Conservation (phyloP, 768 basidiomycete genomes). For the Postia placenta region DNA sequence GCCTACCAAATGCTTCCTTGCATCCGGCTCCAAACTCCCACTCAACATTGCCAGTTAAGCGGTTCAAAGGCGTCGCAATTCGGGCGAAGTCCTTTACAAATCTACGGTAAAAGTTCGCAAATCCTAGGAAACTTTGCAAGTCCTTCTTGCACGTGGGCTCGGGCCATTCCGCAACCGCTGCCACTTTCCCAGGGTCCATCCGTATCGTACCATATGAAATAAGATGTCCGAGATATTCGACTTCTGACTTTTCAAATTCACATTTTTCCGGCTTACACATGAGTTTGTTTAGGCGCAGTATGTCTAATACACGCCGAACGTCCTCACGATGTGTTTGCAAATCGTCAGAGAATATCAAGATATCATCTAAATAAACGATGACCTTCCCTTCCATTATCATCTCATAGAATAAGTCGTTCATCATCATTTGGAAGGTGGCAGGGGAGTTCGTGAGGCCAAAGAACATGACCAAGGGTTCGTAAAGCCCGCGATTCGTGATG, state of each 20-base stretch:
- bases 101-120: constrained; percentile 25
- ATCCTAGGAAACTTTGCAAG: constrained; percentile 25
- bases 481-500: constrained; percentile 11
- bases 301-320: constrained; percentile 13
- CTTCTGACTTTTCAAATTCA: constrained; percentile 29
- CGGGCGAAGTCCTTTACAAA: constrained; percentile 29
- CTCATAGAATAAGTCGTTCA: constrained; percentile 10
- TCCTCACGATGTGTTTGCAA: constrained; percentile 14
- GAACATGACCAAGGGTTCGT: constrained; percentile 29
- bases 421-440: constrained; percentile 13
- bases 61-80: constrained; percentile 13
- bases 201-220: constrained; percentile 23
- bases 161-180: constrained; percentile 27
- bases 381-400: constrained; percentile 16
- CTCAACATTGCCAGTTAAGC: constrained; percentile 21
- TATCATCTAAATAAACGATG: constrained; percentile 15
- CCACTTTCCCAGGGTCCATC: constrained; percentile 38
- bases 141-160: constrained; percentile 18
- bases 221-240: constrained; percentile 38
- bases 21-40: not conserved
- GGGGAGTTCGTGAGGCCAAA: constrained; percentile 22
- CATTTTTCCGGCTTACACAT: constrained; percentile 26
- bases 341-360: constrained; percentile 15
- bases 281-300: constrained; percentile 25
- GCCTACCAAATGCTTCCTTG: constrained; percentile 22